Evolutionary conservation across 257 asterid species (phyloP), one percentile per base, ranked within the genome.

Genomic region (Galeopsis tetrahit): DNA sequence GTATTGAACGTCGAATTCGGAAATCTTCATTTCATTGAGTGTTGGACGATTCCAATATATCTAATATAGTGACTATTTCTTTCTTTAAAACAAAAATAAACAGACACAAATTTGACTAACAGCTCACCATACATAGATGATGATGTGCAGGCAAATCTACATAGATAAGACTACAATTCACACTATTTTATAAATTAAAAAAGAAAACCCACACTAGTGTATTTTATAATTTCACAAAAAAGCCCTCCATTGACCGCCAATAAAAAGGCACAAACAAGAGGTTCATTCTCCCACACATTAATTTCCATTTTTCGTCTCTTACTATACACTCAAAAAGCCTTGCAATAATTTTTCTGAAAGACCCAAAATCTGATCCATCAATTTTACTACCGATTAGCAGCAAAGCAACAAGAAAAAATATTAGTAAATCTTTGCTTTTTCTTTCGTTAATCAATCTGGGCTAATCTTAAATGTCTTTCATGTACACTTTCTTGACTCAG

Each of bases 91-190:
- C n/a, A 21, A 21, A 21, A 21, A 21, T 21, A 21, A 21, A 21
- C 28, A 21, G 28, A 1, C 28, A 21, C 28, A 21, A 21, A 21
- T 21, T 21, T 0, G 28, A 21, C 28, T 21, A 1, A 79, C 86
- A 79, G 63, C 72, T 76, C 69, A 53, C 69, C 77, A 62, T 62
- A 68, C 70, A 11, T 63, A 77, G 82, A 73, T 73, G 75, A 70
- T 73, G 73, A 42, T 35, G 66, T 73, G 89, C 90, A 86, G 92
- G 95, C 89, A 84, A 81, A 63, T 49, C 81, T 79, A 80, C 44
- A 60, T 62, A 65, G 79, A 75, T 75, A 84, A 58, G 77, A 84
- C 80, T 82, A 80, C 55, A 81, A 69, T 85, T 75, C 51, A 73
- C 85, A 63, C 75, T 72, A 21, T 21, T 21, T 21, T 21, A 21